These are phyloP conservation scores for Amanita subjunquillea DNA, from an alignment of 768 basidiomycete genomes.

Conservation along the genomic window DNA sequence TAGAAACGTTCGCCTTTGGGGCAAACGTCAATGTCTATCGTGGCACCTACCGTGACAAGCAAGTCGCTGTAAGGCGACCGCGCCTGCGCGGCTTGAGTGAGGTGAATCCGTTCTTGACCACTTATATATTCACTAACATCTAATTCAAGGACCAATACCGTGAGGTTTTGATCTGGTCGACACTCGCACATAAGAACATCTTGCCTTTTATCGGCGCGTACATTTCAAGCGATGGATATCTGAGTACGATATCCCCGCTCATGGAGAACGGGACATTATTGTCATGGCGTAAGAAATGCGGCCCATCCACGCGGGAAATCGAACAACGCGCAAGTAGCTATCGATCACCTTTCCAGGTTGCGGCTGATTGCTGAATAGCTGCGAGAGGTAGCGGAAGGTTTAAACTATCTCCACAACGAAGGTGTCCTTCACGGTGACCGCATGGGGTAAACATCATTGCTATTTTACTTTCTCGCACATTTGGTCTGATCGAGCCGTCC, in stretches of 20 bases:
- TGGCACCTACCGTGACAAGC: neutral
- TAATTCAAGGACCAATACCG: neutral
- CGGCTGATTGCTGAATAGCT: neutral
- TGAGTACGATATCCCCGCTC: neutral
- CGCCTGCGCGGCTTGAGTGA: neutral
- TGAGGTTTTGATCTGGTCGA: neutral
- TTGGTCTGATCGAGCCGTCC: neutral
- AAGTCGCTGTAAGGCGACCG: neutral
- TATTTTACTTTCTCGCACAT: neutral
- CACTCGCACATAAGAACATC: neutral
- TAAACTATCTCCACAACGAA: neutral
- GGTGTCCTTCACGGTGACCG: neutral
- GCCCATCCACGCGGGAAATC: neutral
- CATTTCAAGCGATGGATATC: neutral
- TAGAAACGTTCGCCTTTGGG: neutral
- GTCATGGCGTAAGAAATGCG: neutral
- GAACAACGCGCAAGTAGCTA: neutral
- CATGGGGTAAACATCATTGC: neutral
- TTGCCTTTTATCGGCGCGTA: neutral
- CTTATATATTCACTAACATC: neutral
- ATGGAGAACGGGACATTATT: constrained; percentile 1
- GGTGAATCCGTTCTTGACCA: neutral
- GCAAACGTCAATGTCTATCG: neutral
- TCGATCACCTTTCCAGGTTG: neutral
- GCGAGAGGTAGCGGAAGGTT: neutral